Evolutionary conservation across 805 yeast species (phyloP).

Genomic region (Kodamaea nitidulidarum): DNA sequence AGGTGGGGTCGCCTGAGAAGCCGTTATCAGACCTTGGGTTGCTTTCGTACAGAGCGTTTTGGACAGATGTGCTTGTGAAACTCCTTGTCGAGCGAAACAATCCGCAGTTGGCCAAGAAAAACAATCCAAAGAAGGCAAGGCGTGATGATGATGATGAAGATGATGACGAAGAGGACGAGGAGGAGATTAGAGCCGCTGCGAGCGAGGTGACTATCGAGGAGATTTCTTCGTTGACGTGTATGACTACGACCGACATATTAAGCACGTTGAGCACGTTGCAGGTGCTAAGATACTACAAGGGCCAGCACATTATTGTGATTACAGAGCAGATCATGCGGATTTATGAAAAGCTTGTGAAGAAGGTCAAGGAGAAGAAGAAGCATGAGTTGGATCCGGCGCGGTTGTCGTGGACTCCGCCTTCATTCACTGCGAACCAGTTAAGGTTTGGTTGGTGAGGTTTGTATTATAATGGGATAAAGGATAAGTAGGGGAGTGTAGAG

Average conservation of each 20-base stretch:
- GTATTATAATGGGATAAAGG: background rate
- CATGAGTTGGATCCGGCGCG: slow-evolving; percentile 70
- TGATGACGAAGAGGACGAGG: slow-evolving; percentile 14
- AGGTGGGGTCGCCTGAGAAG: slow-evolving; percentile 95
- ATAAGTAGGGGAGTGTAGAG: background rate
- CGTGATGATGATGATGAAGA: slow-evolving; percentile 26
- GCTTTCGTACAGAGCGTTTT: slow-evolving; percentile 87
- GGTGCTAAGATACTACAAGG: slow-evolving; percentile 87
- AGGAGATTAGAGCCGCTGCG: slow-evolving; percentile 13
- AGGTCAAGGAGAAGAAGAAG: slow-evolving; percentile 60
- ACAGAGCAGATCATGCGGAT: slow-evolving; percentile 78
- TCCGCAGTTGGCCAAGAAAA: slow-evolving; percentile 35
- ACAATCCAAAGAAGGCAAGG: slow-evolving; percentile 22
- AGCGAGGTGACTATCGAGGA: slow-evolving; percentile 82
- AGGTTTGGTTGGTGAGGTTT: slow-evolving; percentile 82
- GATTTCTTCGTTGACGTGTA: slow-evolving; percentile 76
- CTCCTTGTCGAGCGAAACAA: slow-evolving; percentile 58
- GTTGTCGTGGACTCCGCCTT: slow-evolving; percentile 91
- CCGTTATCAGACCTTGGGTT: slow-evolving; percentile 94
- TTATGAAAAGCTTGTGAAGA: slow-evolving; percentile 58
- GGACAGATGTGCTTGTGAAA: slow-evolving; percentile 87
- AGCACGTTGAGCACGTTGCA: slow-evolving; percentile 91
- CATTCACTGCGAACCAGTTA: slow-evolving; percentile 91
- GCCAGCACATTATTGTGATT: slow-evolving; percentile 84
- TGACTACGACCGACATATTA: slow-evolving; percentile 94